Base-by-base conservation (phyloP, 2,329 filamentous ascomycete genomes). In the Cercospora nicotianae region DNA sequence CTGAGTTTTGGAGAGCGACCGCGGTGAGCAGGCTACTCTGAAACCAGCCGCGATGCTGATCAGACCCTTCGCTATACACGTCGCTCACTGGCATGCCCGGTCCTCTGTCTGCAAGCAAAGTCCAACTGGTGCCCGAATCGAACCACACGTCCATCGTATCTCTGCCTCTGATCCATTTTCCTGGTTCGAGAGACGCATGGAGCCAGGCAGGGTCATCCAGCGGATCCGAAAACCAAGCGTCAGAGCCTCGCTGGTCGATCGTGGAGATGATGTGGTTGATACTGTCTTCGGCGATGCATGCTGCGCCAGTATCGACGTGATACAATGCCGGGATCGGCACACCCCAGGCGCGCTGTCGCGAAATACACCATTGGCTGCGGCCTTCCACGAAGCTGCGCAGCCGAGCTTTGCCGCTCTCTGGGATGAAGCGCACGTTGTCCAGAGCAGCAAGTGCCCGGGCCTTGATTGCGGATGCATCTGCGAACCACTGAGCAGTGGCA, bases 91-190 rank as follows among this genome's bases (percentile, higher is more conserved):
- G 72, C 64, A 77, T 71, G 30, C 79, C 76, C 67, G 69, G 36
- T 68, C 74, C 33, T 73, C 77, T 8, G 73, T 76, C 28, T 79
- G 78, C 3, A 39, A 87, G 80, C 39, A 82, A 81, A 2, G 86
- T 91, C 95, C 95, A 99, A 76, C 93, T 97, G 60, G 91, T 97
- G 5, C 95, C 95, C 72, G 95, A 98, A 79, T 99, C 95, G 74
- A 99, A 99, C 95, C 95, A 99, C 9, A 99, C 95, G 79, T 99
- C 95, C 95, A 99, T 99, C 0, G 95, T 99, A 76, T 99, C 95
- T 53, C 85, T 91, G 13, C 94, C 94, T 70, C 95, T 90, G 59
- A 86, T 83, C 76, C 90, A 95, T 5, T 81, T 78, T 4, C 84
- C 81, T 33, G 79, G 78, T 53, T 81, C 81, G 1, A 97, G 82